phyloP scores from a whole-genome alignment of 805 yeast genomes.

The Saccharomycopsis schoenii region DNA sequence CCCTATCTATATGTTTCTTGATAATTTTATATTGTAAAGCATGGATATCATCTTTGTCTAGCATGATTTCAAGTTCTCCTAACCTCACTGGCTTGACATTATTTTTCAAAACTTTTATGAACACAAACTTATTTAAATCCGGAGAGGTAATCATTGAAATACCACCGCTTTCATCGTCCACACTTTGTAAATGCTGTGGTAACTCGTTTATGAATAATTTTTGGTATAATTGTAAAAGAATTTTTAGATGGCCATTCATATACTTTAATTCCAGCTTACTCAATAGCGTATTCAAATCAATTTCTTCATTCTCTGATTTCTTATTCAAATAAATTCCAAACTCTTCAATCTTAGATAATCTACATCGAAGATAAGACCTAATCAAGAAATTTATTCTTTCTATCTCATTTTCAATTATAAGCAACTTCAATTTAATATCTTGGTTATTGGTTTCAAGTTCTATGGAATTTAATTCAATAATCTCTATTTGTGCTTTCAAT shows the following conservation, averaged over 20 bases:
- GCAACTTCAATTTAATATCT: slow-evolving; percentile 66
- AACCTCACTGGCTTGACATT: slow-evolving; percentile 12
- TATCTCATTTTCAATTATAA: slow-evolving; percentile 84
- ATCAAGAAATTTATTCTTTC: slow-evolving; percentile 77
- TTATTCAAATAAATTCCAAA: slow-evolving; percentile 48
- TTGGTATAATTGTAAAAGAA: slow-evolving; percentile 57
- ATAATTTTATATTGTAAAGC: slow-evolving; percentile 17
- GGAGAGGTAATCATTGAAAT: slow-evolving; percentile 75
- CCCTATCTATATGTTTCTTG: slow-evolving; percentile 10
- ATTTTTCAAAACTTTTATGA: slow-evolving; percentile 29
- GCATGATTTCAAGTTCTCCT: slow-evolving; percentile 16
- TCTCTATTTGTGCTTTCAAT: slow-evolving; percentile 61
- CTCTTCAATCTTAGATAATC: slow-evolving; percentile 67
- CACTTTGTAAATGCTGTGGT: slow-evolving; percentile 58
- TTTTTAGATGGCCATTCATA: slow-evolving; percentile 56
- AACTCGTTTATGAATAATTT: slow-evolving; percentile 53
- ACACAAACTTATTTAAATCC: slow-evolving; percentile 67
- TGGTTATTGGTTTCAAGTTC: slow-evolving; percentile 55
- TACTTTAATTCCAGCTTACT: slow-evolving; percentile 55
- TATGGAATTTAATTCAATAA: slow-evolving; percentile 68
- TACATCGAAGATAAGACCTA: slow-evolving; percentile 70
- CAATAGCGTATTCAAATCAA: slow-evolving; percentile 31
- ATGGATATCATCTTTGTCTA: slow-evolving; percentile 17
- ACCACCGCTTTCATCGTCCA: slow-evolving; percentile 66
- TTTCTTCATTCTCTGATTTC: slow-evolving; percentile 23